Evolutionary conservation across 1,284 basidiomycete species (phyloP).

Genomic region (Cutaneotrichosporon mucoides): DNA sequence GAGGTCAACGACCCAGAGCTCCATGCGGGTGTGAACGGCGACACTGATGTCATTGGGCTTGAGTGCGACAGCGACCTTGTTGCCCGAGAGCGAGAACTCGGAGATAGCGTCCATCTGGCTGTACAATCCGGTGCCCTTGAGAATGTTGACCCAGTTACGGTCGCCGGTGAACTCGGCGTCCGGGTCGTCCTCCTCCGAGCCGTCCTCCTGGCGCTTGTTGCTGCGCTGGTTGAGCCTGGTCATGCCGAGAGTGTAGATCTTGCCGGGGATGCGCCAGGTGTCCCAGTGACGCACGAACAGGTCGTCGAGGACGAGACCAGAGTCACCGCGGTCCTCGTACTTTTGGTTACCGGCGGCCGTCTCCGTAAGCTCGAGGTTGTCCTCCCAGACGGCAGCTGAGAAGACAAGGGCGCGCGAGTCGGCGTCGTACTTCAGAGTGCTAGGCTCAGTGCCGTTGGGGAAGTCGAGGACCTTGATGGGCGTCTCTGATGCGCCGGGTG

Average conservation of each 20-base stretch:
- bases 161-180: constrained; percentile 29
- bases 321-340: constrained; percentile 67
- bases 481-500: constrained; percentile 4
- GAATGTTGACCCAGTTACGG: constrained; percentile 57
- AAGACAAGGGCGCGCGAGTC: constrained; percentile 52
- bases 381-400: constrained; percentile 65
- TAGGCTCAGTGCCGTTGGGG: constrained; percentile 53
- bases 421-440: constrained; percentile 63
- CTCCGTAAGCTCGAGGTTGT: constrained; percentile 64
- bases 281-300: constrained; percentile 84
- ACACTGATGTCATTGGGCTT: constrained; percentile 70
- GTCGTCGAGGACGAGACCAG: constrained; percentile 72
- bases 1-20: constrained; percentile 48
- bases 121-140: constrained; percentile 62
- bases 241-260: constrained; percentile 47
- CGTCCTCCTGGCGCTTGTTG: constrained; percentile 40
- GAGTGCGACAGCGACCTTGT: constrained; percentile 71
- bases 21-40: constrained; percentile 55
- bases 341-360: constrained; percentile 64
- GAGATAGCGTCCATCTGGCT: constrained; percentile 67
- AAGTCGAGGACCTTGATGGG: constrained; percentile 29
- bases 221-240: constrained; percentile 43
- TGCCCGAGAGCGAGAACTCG: constrained; percentile 57
- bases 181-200: constrained; percentile 26
- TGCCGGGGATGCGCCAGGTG: constrained; percentile 72